These are phyloP conservation scores for Cystobasidium ongulense DNA, from an alignment of 768 basidiomycete species.

Conservation along the genomic window DNA sequence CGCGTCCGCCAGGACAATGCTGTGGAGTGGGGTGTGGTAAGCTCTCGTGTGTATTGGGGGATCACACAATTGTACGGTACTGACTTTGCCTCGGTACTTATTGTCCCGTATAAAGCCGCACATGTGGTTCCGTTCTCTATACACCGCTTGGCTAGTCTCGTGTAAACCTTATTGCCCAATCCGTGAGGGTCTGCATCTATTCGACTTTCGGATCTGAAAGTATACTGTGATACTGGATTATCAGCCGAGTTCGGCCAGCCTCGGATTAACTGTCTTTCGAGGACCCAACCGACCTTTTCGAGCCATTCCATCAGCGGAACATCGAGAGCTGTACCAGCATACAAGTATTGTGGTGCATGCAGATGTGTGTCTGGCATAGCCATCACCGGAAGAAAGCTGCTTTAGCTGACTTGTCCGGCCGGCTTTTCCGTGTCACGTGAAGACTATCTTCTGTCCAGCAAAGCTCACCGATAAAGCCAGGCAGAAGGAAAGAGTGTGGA, in stretches of 20 bases:
- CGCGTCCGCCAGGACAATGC: constrained; percentile 65
- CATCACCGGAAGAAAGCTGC: neutral
- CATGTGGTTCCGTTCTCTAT: constrained; percentile 67
- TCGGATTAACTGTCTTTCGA: neutral
- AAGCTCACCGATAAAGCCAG: constrained; percentile 9
- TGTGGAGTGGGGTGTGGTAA: constrained; percentile 42
- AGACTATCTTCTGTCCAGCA: neutral
- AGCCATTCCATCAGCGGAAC: constrained; percentile 47
- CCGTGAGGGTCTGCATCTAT: constrained; percentile 55
- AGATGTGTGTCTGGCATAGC: constrained; percentile 1
- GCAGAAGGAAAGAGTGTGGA: constrained; percentile 3
- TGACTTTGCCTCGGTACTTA: constrained; percentile 72
- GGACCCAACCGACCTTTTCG: neutral
- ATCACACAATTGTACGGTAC: constrained; percentile 36
- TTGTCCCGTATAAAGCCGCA: constrained; percentile 73
- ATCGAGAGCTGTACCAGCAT: constrained; percentile 77
- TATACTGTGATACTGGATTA: constrained; percentile 54
- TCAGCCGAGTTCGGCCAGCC: neutral
- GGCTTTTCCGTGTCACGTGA: neutral
- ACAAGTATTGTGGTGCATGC: constrained; percentile 77
- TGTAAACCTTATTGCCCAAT: constrained; percentile 63
- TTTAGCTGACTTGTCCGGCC: neutral
- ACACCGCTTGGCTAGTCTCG: constrained; percentile 58
- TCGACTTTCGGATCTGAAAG: constrained; percentile 69
- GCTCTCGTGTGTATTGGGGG: neutral